Evolutionary conservation across 1,139 yeast species (phyloP).

Genomic region (Yamadazyma atmosphaerica): DNA sequence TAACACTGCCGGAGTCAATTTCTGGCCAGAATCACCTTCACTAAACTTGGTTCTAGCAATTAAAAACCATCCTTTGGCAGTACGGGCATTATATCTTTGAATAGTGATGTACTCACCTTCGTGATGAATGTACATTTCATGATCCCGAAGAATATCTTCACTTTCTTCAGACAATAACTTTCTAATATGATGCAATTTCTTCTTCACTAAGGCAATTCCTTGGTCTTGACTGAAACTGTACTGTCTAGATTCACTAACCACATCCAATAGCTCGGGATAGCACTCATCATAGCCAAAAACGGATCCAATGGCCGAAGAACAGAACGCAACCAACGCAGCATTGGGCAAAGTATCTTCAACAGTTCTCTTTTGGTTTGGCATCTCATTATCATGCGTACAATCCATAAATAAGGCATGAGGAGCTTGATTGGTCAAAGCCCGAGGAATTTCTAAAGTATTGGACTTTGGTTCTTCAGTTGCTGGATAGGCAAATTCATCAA

Average conservation of each 20-base stretch:
- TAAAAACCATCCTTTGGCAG: constrained; percentile 87
- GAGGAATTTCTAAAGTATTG: constrained; percentile 57
- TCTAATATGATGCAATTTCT: constrained; percentile 58
- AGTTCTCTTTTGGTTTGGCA: constrained; percentile 85
- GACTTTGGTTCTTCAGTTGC: constrained; percentile 42
- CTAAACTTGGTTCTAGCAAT: constrained; percentile 82
- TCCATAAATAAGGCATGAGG: constrained; percentile 97
- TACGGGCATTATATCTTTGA: constrained; percentile 78
- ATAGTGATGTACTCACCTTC: constrained; percentile 91
- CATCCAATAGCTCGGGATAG: constrained; percentile 76
- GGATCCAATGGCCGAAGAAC: constrained; percentile 93
- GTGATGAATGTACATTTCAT: constrained; percentile 93
- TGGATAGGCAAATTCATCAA: constrained; percentile 70
- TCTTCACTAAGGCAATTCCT: constrained; percentile 77
- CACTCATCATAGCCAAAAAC: constrained; percentile 94
- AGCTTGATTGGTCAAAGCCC: constrained; percentile 59
- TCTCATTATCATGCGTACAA: constrained; percentile 95
- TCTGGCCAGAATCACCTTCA: constrained; percentile 44
- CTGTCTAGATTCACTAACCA: constrained; percentile 73
- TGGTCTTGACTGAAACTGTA: constrained; percentile 49
- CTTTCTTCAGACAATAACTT: constrained; percentile 63
- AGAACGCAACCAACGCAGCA: constrained; percentile 91
- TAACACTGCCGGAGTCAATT: constrained; percentile 58
- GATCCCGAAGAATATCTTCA: constrained; percentile 63
- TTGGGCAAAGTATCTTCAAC: constrained; percentile 93